Conservation (phyloP, 805 yeast genomes). For the Barnettozyma pratensis region DNA sequence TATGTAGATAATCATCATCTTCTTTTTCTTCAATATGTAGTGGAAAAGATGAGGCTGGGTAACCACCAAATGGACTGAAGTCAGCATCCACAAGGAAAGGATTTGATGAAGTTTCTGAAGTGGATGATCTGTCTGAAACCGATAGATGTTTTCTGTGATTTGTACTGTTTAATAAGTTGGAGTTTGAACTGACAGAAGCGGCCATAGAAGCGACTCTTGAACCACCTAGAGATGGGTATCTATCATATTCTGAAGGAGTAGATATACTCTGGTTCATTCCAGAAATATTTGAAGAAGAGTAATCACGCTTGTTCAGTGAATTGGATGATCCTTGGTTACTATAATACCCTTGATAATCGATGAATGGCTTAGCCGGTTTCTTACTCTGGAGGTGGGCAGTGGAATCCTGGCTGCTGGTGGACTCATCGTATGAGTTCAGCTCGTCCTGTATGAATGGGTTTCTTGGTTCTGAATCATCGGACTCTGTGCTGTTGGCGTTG, state of each 20-base stretch:
- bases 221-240: slow-evolving; percentile 59
- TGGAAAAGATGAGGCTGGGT: slow-evolving; percentile 91
- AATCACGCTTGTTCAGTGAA: slow-evolving; percentile 23
- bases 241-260: slow-evolving; percentile 55
- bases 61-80: slow-evolving; percentile 92
- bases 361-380: slow-evolving; percentile 29
- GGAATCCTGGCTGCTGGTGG: slow-evolving; percentile 19
- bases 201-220: slow-evolving; percentile 55
- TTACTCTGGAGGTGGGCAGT: slow-evolving; percentile 5
- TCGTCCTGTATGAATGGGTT: slow-evolving; percentile 27
- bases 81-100: slow-evolving; percentile 54
- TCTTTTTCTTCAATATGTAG: slow-evolving; percentile 88
- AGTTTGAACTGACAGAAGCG: slow-evolving; percentile 30
- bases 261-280: slow-evolving; percentile 21
- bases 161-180: slow-evolving; percentile 16
- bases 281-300: slow-evolving; percentile 23
- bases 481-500: slow-evolving; percentile 16
- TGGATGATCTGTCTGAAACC: slow-evolving; percentile 13
- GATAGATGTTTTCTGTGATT: slow-evolving; percentile 10
- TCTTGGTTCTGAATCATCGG: slow-evolving; percentile 23
- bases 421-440: slow-evolving; percentile 21
- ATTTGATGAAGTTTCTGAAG: slow-evolving; percentile 21
- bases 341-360: slow-evolving; percentile 38
- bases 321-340: slow-evolving; percentile 34
- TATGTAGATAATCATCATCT: slow-evolving; percentile 90